Evolutionary conservation across 2,329 filamentous ascomycete species (phyloP).

Genomic region (Aspergillus tamarii): DNA sequence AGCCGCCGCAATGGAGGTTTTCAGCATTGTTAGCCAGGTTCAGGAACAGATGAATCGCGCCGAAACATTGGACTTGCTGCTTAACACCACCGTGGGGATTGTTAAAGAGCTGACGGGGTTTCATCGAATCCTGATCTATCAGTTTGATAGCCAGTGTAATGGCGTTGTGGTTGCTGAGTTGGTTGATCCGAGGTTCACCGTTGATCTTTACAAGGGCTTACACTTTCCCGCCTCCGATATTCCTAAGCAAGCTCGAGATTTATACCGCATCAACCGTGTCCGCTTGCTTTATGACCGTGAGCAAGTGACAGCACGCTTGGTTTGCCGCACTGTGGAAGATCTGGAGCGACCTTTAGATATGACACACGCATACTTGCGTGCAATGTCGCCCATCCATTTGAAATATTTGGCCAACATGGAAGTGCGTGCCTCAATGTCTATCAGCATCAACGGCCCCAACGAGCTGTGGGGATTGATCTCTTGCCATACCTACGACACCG

Average conservation of each 20-base stretch:
- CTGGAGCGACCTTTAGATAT: slow-evolving; percentile 74
- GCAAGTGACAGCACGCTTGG: slow-evolving; percentile 75
- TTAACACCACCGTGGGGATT: slow-evolving; percentile 82
- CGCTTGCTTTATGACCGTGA: slow-evolving; percentile 85
- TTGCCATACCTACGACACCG: slow-evolving; percentile 78
- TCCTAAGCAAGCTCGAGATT: slow-evolving; percentile 83
- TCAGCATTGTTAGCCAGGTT: slow-evolving; percentile 89
- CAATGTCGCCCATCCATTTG: slow-evolving; percentile 81
- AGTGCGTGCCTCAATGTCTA: slow-evolving; percentile 91
- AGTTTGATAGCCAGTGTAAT: slow-evolving; percentile 82
- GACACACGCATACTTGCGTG: slow-evolving; percentile 80
- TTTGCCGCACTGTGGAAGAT: slow-evolving; percentile 72
- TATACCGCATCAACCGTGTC: slow-evolving; percentile 90
- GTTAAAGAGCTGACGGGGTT: slow-evolving; percentile 90
- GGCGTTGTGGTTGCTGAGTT: slow-evolving; percentile 86
- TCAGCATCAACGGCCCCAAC: slow-evolving; percentile 83
- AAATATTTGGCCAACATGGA: slow-evolving; percentile 90
- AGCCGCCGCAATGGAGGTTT: slow-evolving; percentile 86
- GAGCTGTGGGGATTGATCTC: slow-evolving; percentile 88
- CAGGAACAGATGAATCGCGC: slow-evolving; percentile 76
- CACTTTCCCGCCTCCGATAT: slow-evolving; percentile 87
- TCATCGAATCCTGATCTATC: slow-evolving; percentile 90
- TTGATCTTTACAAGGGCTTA: slow-evolving; percentile 82
- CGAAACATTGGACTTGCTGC: slow-evolving; percentile 68
- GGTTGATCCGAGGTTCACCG: slow-evolving; percentile 76